Evolutionary conservation across 805 yeast genomes (phyloP).

Genomic region (Cyberlindnera xylosilytica): DNA sequence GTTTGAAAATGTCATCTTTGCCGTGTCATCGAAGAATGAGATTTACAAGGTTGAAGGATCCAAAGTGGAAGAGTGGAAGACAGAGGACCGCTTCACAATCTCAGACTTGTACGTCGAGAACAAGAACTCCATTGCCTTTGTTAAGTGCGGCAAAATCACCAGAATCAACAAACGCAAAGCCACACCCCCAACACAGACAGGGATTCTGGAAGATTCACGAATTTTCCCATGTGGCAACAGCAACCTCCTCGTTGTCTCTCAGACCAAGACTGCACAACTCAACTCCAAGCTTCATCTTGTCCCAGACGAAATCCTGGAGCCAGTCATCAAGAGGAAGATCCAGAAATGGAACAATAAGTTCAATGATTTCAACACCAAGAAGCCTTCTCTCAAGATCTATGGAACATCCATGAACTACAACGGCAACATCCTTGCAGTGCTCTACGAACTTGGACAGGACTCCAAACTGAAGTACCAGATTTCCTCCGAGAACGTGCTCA

Average conservation of each 20-base stretch:
- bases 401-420: constrained; percentile 20
- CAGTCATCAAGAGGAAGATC: constrained; percentile 14
- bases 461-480: constrained; percentile 24
- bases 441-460: constrained; percentile 21
- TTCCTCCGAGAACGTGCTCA: constrained; percentile 20
- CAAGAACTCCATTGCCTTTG: constrained; percentile 2
- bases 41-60: constrained; percentile 11
- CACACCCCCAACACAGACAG: constrained; percentile 1
- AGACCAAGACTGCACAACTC: constrained; percentile 9
- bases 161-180: constrained; percentile 4
- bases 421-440: constrained; percentile 18
- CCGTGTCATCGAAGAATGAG: constrained; percentile 20
- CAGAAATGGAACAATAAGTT: constrained; percentile 22
- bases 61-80: constrained; percentile 3
- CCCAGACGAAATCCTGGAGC: constrained; percentile 12
- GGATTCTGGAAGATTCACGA: constrained; percentile 9
- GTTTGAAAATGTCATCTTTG: constrained; percentile 3
- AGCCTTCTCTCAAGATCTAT: constrained; percentile 12
- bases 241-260: constrained; percentile 10
- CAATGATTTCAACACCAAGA: constrained; percentile 26
- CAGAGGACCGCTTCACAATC: constrained; percentile 16
- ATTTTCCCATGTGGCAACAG: constrained; percentile 11
- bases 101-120: constrained; percentile 16
- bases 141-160: constrained; percentile 12
- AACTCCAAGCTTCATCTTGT: not conserved